These are phyloP conservation scores for Aspergillus vadensis DNA, from an alignment of 2,329 filamentous ascomycete genomes.

Conservation along the genomic window DNA sequence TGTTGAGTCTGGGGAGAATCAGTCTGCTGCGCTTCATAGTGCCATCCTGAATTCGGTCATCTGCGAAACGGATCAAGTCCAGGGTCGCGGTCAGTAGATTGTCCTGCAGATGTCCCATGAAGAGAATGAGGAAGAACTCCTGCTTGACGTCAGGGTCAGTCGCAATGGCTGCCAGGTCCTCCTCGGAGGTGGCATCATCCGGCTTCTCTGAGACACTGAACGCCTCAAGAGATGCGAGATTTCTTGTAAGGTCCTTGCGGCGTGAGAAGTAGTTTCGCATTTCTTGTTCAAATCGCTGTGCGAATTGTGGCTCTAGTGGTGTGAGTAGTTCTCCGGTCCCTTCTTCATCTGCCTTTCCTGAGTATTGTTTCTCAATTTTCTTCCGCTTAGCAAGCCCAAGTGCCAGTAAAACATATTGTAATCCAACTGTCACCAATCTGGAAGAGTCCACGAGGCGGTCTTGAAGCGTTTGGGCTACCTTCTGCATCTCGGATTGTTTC, in stretches of 20 bases:
- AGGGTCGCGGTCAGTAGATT: constrained; percentile 60
- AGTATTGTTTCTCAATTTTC: constrained; percentile 35
- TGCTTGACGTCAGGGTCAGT: constrained; percentile 40
- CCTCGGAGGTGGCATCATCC: constrained; percentile 34
- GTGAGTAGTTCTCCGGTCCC: constrained; percentile 52
- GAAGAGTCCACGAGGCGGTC: constrained; percentile 61
- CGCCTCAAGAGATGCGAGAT: constrained; percentile 45
- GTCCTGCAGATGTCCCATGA: constrained; percentile 67
- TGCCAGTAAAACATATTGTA: constrained; percentile 62
- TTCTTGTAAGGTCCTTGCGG: constrained; percentile 51
- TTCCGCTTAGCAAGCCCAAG: constrained; percentile 45
- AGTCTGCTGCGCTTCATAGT: constrained; percentile 63
- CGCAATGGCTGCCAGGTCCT: constrained; percentile 7
- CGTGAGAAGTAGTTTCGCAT: constrained; percentile 56
- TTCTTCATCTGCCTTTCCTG: constrained; percentile 49
- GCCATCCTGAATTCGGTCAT: constrained; percentile 63
- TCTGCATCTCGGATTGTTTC: constrained; percentile 25
- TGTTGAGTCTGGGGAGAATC: constrained; percentile 62
- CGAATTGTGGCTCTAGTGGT: constrained; percentile 61
- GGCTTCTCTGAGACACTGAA: constrained; percentile 32
- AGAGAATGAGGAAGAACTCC: constrained; percentile 64
- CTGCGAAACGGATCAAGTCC: constrained; percentile 66
- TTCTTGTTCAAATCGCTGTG: constrained; percentile 53
- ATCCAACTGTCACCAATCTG: constrained; percentile 59
- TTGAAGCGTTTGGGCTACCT: constrained; percentile 30